A percentile compares a stretch with the other conserved stretches of the same genome.
Conservation (phyloP, 2,329 filamentous ascomycete genomes). For the Ascochyta clinopodiicola region DNA sequence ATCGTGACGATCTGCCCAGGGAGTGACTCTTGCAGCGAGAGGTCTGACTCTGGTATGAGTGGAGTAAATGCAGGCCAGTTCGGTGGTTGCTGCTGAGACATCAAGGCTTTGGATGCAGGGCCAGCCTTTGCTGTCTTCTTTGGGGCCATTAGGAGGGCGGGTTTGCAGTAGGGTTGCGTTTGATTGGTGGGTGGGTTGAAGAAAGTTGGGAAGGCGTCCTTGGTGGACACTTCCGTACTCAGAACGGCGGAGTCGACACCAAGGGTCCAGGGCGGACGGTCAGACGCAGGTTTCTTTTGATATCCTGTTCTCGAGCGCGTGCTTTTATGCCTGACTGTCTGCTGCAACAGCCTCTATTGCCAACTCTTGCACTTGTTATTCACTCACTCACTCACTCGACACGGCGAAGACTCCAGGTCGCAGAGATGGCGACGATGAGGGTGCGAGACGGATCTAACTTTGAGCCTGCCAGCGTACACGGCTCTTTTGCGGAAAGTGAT, state of each 20-base stretch:
- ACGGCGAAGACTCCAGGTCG: not conserved
- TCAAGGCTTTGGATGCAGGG: slow-evolving; percentile 1
- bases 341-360: not conserved
- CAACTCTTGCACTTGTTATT: not conserved
- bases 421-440: not conserved
- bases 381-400: not conserved
- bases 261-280: not conserved
- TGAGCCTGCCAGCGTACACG: not conserved
- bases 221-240: not conserved
- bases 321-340: too few species aligned
- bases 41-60: slow-evolving; percentile 68
- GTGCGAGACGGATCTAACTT: not conserved
- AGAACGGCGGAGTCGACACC: not conserved
- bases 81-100: slow-evolving; percentile 44
- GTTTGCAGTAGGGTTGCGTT: not conserved
- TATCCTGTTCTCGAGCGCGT: not conserved
- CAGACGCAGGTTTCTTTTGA: not conserved
- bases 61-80: slow-evolving; percentile 78
- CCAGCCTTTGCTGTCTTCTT: slow-evolving; percentile 40
- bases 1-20: slow-evolving; percentile 74
- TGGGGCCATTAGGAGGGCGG: slow-evolving; percentile 31
- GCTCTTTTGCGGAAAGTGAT: too few species aligned
- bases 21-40: slow-evolving; percentile 65
- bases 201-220: not conserved
- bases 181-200: not conserved